Percentiles rank a stretch among this genome's conserved stretches.
Conservation (phyloP, 148 eudicot species). For the Cornus controversa region DNA sequence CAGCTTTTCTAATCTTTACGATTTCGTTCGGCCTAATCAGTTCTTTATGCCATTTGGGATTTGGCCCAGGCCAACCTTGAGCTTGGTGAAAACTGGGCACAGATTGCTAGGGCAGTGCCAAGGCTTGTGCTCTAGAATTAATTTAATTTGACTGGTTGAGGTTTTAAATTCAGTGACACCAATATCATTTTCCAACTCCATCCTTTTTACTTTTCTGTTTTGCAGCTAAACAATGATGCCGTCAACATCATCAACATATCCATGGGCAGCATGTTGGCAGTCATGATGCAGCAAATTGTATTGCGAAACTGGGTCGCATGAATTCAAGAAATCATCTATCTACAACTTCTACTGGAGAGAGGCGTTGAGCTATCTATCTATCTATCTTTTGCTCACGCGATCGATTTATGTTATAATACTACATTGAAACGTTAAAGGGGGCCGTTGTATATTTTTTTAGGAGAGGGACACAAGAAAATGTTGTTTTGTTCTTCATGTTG, state of each 20-base stretch:
- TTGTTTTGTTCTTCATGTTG: neutral
- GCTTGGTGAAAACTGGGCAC: slow-evolving; percentile 1
- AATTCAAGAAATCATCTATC: neutral
- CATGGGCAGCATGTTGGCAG: slow-evolving; percentile 74
- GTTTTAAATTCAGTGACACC: neutral
- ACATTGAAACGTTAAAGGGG: neutral
- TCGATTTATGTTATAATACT: neutral
- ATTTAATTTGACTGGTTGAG: neutral
- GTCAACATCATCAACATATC: slow-evolving; percentile 90
- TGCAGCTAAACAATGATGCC: slow-evolving; percentile 86
- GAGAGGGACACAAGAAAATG: neutral
- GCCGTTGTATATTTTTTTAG: neutral
- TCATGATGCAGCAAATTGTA: slow-evolving; percentile 59
- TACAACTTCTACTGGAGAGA: neutral
- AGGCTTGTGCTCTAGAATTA: neutral
- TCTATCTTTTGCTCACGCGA: neutral
- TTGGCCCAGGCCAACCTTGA: slow-evolving; percentile 1
- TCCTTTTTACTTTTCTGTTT: slow-evolving; percentile 3
- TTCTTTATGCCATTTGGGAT: neutral
- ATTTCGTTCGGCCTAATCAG: neutral
- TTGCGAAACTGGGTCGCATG: slow-evolving; percentile 38
- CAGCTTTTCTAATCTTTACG: neutral
- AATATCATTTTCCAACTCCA: neutral
- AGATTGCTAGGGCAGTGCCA: neutral
- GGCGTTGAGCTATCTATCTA: neutral